Base-by-base conservation (phyloP, 257 asterid species). In the Nyctanthes arbortristis region DNA sequence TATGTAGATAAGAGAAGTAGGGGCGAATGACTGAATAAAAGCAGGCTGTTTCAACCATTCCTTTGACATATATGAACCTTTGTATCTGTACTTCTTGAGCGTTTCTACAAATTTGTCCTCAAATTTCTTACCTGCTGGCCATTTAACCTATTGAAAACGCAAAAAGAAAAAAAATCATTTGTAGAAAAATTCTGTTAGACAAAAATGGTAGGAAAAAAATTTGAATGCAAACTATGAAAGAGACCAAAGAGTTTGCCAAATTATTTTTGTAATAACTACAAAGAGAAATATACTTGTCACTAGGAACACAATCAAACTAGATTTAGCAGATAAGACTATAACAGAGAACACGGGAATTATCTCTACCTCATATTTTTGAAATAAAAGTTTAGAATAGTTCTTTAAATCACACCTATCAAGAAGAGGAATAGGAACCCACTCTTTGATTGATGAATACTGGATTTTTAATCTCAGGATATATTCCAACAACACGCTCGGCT, bases 401-500 rank as follows among this genome's bases (percentile, higher is more conserved):
- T 55, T 45, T 39, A 28, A 7, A 45, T 30, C 45, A 63, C 39
- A 33, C 33, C 40, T 45, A 39, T 29, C 63, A 76, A 37, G 32
- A 77, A 60, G 69, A 63, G 67, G 33, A 40, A 35, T 71, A 64
- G 58, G 61, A 58, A 78, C 96, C 83, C 77, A 89, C 99, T 7
- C 34, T 91, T 73, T 94, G 90, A 82, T 91, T 94, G 76, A 94
- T 85, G 47, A 89, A 85, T 40, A 86, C 87, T 45, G 99, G 97
- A 74, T 88, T 94, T 83, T 94, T 91, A 22, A 94, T 91, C 88
- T 94, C 97, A 18, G 99, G 99, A 85, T 94, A 94, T 75, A 94
- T 89, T 69, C 99, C 97, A 25, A 94, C 99, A 13, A 88, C 85
- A 83, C 97, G 76, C 16, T 88, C 88, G 52, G 99, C 91, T 75